Conservation (phyloP, 257 asterid species). For the Solanum clarkiae region DNA sequence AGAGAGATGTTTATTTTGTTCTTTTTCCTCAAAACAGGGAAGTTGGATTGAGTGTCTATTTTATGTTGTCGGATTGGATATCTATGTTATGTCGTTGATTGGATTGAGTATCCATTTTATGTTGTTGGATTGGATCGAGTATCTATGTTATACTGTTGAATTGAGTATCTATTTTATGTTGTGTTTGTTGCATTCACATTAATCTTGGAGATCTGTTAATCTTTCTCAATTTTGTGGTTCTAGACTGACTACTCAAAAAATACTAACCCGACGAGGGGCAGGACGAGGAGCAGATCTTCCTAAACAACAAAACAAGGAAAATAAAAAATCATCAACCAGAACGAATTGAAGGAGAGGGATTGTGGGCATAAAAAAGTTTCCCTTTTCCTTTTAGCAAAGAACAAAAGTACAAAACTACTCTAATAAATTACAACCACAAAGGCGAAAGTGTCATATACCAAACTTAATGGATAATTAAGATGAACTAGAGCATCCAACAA, state of each 20-base stretch:
- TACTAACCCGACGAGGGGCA: constrained; percentile 19
- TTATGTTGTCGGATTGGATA: too few relatives aligned
- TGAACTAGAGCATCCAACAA: not conserved
- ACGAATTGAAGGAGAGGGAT: not conserved
- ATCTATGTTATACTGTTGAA: too few relatives aligned
- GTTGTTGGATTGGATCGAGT: too few relatives aligned
- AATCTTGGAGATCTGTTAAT: too few relatives aligned
- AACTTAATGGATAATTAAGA: not conserved
- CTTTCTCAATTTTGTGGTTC: too few relatives aligned
- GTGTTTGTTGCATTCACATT: too few relatives aligned
- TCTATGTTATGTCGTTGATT: too few relatives aligned
- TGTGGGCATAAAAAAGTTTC: not conserved
- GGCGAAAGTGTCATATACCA: not conserved
- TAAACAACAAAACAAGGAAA: constrained; percentile 10
- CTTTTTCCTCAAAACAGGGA: too few relatives aligned
- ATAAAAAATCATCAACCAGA: not conserved
- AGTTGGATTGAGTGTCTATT: too few relatives aligned
- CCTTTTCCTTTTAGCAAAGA: not conserved
- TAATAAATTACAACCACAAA: not conserved
- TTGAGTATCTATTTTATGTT: too few relatives aligned
- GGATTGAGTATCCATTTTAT: too few relatives aligned
- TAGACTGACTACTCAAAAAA: not conserved
- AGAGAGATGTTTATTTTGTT: too few relatives aligned
- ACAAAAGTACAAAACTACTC: not conserved
- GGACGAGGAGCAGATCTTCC: constrained; percentile 52